Base-by-base conservation (phyloP, 352 stramenopile species). In the Globisporangium nunn region DNA sequence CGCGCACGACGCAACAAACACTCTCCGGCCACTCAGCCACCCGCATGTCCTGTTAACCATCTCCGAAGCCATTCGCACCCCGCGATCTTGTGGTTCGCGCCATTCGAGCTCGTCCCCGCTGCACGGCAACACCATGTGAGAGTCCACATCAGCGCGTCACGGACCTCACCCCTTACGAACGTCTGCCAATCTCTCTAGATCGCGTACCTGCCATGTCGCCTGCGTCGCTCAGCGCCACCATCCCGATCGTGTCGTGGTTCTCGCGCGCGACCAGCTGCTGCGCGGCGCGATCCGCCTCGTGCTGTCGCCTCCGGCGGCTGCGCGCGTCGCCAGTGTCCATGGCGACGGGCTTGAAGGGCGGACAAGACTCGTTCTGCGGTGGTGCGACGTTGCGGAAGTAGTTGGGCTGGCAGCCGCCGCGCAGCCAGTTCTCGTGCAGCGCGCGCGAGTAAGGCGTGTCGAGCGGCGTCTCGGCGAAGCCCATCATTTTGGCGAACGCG, bases 231-330 rank as follows among this genome's bases (percentile, higher is more conserved):
- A 94, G 62, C 50, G 67, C 78, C 12, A 94, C 71, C 82, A 97
- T 96, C 12, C 89, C 89, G 55, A 97, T 96, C 6, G 89, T 97
- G 55, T 97, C 89, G 64, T 97, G 89, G 56, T 96, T 96, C 8
- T 68, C 59, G 48, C 63, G 64, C 12, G 78, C 77, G 30, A 85
- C 78, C 40, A 85, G 54, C 15, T 50, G 52, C 56, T 76, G 59
- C 0, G 63, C 37, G 1, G 30, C 44, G 3, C n/a, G 29, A 2
- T 60, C 33, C 2, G 35, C 29, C 0, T 44, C 46, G 18, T 43
- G 31, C 11, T 52, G 30, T 28, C 23, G 44, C 3, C 17, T 11
- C 7, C 44, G 23, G 11, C 28, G 7, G 31, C 23, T 23, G 23
- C 23, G 23, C 8, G 4, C 30, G 12, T 37, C 28, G 39, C 17